Conservation (phyloP, 129 eudicot species). For the Flaveria brownii region DNA sequence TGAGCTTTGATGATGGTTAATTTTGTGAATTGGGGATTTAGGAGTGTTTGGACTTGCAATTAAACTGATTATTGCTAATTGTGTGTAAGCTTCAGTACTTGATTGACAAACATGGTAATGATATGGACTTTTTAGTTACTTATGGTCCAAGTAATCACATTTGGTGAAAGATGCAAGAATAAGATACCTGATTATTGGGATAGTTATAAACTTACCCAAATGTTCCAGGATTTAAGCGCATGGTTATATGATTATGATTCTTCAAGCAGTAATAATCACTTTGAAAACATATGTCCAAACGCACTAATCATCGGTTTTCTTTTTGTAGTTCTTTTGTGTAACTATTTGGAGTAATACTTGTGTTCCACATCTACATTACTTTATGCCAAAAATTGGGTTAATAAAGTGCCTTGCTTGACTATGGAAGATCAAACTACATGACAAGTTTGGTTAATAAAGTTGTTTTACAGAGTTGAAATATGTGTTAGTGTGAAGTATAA, state of each 20-base stretch:
- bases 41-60: not conserved
- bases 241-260: not conserved
- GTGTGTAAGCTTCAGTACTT: not conserved
- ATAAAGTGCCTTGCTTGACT: not conserved
- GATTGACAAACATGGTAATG: not conserved
- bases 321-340: not conserved
- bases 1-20: not conserved
- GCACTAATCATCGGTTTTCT: not conserved
- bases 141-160: not conserved
- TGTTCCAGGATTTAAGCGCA: not conserved
- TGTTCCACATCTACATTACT: not conserved
- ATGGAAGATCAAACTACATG: too few species aligned
- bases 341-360: constrained; percentile 2
- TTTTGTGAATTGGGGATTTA: constrained; percentile 13
- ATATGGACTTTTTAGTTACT: not conserved
- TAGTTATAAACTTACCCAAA: not conserved
- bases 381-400: not conserved
- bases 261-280: not conserved
- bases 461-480: not conserved
- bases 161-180: not conserved
- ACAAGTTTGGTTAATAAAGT: not conserved
- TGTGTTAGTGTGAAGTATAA: not conserved
- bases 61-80: not conserved
- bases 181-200: not conserved
- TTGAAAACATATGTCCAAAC: not conserved